Conservation (phyloP, 257 asterid genomes). For the Orobanche coerulescens region DNA sequence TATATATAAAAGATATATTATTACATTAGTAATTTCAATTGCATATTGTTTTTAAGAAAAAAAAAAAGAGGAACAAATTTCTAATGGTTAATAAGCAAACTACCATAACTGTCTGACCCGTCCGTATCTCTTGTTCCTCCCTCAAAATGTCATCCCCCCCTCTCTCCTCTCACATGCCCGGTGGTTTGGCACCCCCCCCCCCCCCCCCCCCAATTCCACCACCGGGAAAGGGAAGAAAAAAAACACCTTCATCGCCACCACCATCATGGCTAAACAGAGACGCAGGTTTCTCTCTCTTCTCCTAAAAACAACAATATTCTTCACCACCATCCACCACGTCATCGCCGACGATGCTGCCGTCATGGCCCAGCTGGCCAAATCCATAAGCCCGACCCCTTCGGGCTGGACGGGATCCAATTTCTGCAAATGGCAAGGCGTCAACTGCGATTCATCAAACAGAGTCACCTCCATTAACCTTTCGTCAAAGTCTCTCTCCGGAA, state of each 20-base stretch:
- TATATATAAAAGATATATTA: too few species aligned
- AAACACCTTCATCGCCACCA: conserved; percentile 5
- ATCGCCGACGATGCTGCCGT: conserved; percentile 46
- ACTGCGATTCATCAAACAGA: conserved; percentile 40
- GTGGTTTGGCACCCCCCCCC: conserved; percentile 22
- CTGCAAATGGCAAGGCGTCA: conserved; percentile 67
- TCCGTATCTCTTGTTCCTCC: conserved; percentile 27
- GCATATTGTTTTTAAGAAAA: too few species aligned
- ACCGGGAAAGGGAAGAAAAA: background rate
- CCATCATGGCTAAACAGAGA: conserved; percentile 37
- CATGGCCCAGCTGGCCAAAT: conserved; percentile 50
- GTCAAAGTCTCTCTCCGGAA: conserved; percentile 41
- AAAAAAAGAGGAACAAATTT: background rate
- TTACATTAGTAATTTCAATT: too few species aligned
- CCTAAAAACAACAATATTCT: conserved; percentile 18
- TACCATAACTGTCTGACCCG: conserved; percentile 16
- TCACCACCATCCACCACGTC: conserved; percentile 30
- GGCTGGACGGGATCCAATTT: conserved; percentile 52
- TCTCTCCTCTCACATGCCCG: conserved; percentile 28
- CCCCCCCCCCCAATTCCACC: conserved; percentile 10
- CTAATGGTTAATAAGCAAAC: background rate
- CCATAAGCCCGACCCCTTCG: conserved; percentile 39
- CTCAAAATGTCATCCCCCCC: conserved; percentile 11
- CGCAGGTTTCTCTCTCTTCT: conserved; percentile 14
- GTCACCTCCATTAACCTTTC: conserved; percentile 47